Base-by-base conservation (phyloP, 257 asterid genomes). In the Plantago ovata region DNA sequence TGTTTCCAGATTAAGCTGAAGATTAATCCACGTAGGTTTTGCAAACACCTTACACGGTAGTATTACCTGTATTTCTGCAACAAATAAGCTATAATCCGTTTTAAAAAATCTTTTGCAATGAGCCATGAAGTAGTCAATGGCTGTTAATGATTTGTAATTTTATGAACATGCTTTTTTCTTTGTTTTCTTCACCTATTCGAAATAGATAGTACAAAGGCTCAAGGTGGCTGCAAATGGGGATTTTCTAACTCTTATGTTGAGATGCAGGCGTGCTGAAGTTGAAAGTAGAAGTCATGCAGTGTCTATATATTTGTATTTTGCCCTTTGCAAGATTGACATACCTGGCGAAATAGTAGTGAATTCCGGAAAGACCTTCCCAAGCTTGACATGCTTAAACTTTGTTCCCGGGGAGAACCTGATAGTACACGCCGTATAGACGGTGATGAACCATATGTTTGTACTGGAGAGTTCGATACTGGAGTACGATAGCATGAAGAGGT, bases 401-500 rank as follows among this genome's bases (percentile, higher is more conserved):
- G 65, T 1, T 64, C 61, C 22, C 68, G 60, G 0, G 80, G 79
- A 53, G 84, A 73, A 54, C 72, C 23, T 39, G 57, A 53, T 1
- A 63, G 66, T 1, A 45, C 56, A 11, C 73, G 79, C 44, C 62
- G 38, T 8, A 6, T 54, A 20, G 7, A 33, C 0, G 84, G 81
- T 2, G 85, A 69, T 13, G 63, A 63, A 64, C 40, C 12, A 33
- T 64, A 65, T 14, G 85, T 62, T 7, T 72, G 69, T 20, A 70
- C 47, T 1, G 85, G 84, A 28, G 92, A 80, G 14, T 53, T 58
- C 62, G 78, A 45, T 18, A 58, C 4, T 10, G 83, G 81, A 54
- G 81, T 68, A 50, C 59, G 79, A 53, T 68, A 68, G 65, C 63
- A 64, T 1, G 89, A 73, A 28, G 67, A 66, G 28, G 58, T 32